These are phyloP conservation scores for Neoscytalidium dimidiatum DNA, from an alignment of 2,329 filamentous ascomycete genomes.

Conservation along the genomic window DNA sequence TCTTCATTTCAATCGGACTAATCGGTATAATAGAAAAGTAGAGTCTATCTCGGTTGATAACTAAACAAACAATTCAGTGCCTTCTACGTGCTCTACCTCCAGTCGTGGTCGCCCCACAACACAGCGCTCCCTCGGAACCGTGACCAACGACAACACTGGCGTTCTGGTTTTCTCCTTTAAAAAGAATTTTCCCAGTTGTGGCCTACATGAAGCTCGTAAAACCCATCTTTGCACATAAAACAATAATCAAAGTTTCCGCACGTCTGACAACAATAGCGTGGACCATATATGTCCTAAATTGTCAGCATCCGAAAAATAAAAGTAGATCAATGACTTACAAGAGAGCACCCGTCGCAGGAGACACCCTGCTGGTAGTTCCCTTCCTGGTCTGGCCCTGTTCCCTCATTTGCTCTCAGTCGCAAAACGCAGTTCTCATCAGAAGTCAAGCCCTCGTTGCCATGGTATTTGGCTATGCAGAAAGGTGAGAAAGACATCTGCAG, in stretches of 20 bases:
- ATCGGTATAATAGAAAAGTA: too few relatives aligned
- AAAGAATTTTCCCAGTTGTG: neutral
- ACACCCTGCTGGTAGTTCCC: neutral
- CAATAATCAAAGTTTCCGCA: neutral
- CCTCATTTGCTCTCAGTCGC: neutral
- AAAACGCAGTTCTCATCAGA: neutral
- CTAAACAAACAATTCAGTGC: too few relatives aligned
- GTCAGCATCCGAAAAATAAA: neutral
- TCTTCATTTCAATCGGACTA: too few relatives aligned
- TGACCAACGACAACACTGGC: too few relatives aligned
- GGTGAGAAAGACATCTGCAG: neutral
- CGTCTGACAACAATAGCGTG: neutral
- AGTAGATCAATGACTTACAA: neutral
- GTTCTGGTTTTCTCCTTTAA: too few relatives aligned
- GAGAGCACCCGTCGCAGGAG: neutral
- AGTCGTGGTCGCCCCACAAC: too few relatives aligned
- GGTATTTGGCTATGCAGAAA: neutral
- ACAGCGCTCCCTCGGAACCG: too few relatives aligned
- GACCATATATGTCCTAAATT: neutral
- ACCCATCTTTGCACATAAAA: neutral
- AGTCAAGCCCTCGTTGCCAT: neutral
- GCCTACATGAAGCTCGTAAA: neutral
- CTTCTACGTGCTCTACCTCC: too few relatives aligned
- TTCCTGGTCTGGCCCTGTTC: neutral
- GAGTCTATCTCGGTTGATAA: too few relatives aligned